Evolutionary conservation across 2,329 filamentous ascomycete species (phyloP).

Genomic region (Aspergillus fumigatus): DNA sequence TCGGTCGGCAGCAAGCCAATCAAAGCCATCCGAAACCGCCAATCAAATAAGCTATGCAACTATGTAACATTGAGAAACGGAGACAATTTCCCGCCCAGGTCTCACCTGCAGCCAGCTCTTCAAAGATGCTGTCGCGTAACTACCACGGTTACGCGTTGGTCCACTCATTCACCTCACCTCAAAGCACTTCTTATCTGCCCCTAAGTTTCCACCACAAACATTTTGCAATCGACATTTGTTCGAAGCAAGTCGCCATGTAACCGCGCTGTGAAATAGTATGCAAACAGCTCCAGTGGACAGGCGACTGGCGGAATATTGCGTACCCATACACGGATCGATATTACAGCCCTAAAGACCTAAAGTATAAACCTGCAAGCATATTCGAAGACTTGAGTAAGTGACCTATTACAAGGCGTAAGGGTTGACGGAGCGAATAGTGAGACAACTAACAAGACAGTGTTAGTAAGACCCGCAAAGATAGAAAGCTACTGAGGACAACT

Average conservation of each 20-base stretch:
- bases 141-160: background rate
- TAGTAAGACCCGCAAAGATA: slow-evolving; percentile 13
- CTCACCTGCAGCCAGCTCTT: slow-evolving; percentile 6
- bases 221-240: too few species aligned
- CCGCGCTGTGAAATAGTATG: too few species aligned
- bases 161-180: background rate
- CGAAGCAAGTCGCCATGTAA: too few species aligned
- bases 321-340: too few species aligned
- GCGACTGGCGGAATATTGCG: background rate
- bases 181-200: too few species aligned
- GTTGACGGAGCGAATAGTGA: slow-evolving; percentile 50
- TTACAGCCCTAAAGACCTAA: too few species aligned
- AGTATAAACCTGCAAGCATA: slow-evolving; percentile 24
- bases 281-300: too few species aligned
- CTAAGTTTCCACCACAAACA: too few species aligned
- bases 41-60: slow-evolving; percentile 19
- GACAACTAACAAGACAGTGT: slow-evolving; percentile 33
- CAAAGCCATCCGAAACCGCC: slow-evolving; percentile 6
- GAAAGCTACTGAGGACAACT: slow-evolving; percentile 46
- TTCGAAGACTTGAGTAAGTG: slow-evolving; percentile 11
- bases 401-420: slow-evolving; percentile 44
- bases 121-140: slow-evolving; percentile 5
- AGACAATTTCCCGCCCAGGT: slow-evolving; percentile 16
- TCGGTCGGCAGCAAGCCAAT: background rate
- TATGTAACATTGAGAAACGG: slow-evolving; percentile 17